These are phyloP conservation scores for Colletotrichum eremochloae DNA, from an alignment of 2,329 filamentous ascomycete species.

Conservation along the genomic window DNA sequence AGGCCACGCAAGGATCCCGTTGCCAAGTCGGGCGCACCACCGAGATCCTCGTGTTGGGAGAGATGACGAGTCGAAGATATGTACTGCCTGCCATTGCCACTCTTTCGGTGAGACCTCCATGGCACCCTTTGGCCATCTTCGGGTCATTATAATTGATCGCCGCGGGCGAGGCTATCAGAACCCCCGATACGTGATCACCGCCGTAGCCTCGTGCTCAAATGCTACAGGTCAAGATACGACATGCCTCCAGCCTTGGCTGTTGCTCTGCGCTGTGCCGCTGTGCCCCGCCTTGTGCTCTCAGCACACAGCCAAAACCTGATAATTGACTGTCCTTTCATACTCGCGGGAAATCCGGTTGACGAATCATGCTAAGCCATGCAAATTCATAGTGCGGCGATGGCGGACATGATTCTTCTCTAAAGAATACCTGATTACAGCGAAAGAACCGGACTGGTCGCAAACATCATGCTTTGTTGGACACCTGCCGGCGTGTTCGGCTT, in stretches of 20 bases:
- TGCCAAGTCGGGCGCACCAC: conserved; percentile 6
- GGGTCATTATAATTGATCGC: background rate
- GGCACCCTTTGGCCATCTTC: background rate
- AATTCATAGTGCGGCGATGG: background rate
- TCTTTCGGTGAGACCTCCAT: background rate
- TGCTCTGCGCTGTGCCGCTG: background rate
- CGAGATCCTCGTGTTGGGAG: background rate
- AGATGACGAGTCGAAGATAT: background rate
- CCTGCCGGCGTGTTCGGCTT: background rate
- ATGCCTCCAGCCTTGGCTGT: conserved; percentile 24
- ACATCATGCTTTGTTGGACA: background rate
- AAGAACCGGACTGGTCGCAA: background rate
- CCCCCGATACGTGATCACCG: background rate
- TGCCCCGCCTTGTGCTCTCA: background rate
- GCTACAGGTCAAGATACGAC: conserved; percentile 36
- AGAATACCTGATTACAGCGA: background rate
- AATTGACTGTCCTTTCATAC: conserved; percentile 1
- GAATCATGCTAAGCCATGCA: conserved; percentile 24
- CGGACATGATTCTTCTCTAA: conserved; percentile 2
- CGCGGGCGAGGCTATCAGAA: conserved; percentile 3
- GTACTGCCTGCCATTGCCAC: conserved; percentile 5
- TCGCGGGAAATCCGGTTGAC: conserved; percentile 11
- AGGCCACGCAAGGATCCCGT: background rate
- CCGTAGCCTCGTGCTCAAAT: conserved; percentile 9
- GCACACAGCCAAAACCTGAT: conserved; percentile 4